A percentile compares a stretch with the other conserved stretches of the same genome.
These are phyloP conservation scores for Ceriops tagal DNA, from an alignment of 345 rosid genomes.

Conservation along the genomic window DNA sequence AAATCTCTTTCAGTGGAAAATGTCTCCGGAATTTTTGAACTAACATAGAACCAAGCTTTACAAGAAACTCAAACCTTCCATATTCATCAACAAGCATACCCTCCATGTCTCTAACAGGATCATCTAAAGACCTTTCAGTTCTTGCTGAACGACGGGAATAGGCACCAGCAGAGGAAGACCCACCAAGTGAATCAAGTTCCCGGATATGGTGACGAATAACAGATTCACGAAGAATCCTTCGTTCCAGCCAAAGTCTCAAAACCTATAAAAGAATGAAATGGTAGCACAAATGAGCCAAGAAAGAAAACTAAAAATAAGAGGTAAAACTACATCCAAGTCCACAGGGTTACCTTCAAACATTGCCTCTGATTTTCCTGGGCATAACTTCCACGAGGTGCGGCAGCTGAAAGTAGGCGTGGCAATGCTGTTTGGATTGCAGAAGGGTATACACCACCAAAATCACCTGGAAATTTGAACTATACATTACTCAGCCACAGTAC, in stretches of 20 bases:
- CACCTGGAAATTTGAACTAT: conserved; percentile 45
- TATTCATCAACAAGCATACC: conserved; percentile 97
- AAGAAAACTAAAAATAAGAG: neutral
- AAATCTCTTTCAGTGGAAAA: conserved; percentile 7
- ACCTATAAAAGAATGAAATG: conserved; percentile 43
- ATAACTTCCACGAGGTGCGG: conserved; percentile 73
- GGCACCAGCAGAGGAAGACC: conserved; percentile 55
- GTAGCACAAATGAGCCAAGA: conserved; percentile 7
- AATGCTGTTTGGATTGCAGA: conserved; percentile 65
- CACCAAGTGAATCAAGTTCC: conserved; percentile 63
- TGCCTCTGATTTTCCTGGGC: conserved; percentile 79
- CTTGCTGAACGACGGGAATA: conserved; percentile 94
- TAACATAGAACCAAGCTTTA: conserved; percentile 5
- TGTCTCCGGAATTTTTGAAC: conserved; percentile 6
- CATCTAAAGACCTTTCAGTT: conserved; percentile 90
- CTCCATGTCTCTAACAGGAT: conserved; percentile 98
- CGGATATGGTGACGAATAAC: conserved; percentile 68
- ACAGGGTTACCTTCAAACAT: conserved; percentile 65
- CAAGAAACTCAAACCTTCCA: conserved; percentile 61
- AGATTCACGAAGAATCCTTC: conserved; percentile 78
- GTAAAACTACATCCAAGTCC: neutral
- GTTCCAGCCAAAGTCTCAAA: conserved; percentile 85
- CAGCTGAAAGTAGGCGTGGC: conserved; percentile 69
- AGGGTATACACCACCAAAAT: conserved; percentile 61
- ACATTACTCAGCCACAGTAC: neutral